Conservation (phyloP, 805 yeast genomes). For the Clavispora carvajalis region DNA sequence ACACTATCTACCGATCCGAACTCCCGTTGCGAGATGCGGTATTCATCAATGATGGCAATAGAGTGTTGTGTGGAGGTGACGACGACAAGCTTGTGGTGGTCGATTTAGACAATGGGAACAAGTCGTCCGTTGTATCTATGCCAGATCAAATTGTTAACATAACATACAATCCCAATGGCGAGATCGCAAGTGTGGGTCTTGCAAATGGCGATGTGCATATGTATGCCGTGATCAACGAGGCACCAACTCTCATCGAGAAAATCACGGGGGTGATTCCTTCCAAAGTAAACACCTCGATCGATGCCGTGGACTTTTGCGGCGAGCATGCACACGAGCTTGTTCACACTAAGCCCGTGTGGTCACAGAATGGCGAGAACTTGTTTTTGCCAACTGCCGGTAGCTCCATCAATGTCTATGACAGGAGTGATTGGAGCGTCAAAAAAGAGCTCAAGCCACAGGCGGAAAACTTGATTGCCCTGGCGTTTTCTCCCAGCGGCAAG, state of each 20-base stretch:
- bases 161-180: conserved; percentile 53
- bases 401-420: conserved; percentile 41
- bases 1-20: conserved; percentile 41
- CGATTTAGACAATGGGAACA: conserved; percentile 30
- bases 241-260: conserved; percentile 46
- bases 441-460: conserved; percentile 1
- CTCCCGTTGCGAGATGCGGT: conserved; percentile 47
- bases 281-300: conserved; percentile 29
- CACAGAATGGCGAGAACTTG: conserved; percentile 60
- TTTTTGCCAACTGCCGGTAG: conserved; percentile 57
- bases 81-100: conserved; percentile 51
- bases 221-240: conserved; percentile 50
- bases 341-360: conserved; percentile 62
- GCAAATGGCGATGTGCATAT: conserved; percentile 56
- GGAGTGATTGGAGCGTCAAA: conserved; percentile 30
- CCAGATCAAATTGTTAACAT: conserved; percentile 55
- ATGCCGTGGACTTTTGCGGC: conserved; percentile 30
- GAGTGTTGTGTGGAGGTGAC: conserved; percentile 62
- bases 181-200: conserved; percentile 51
- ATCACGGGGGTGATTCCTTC: conserved; percentile 37
- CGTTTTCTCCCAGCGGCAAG: conserved; percentile 59
- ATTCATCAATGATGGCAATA: conserved; percentile 57
- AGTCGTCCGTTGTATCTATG: conserved; percentile 26
- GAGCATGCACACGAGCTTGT: conserved; percentile 43
- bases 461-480: conserved; percentile 36